Conservation (phyloP, 1,284 basidiomycete genomes). For the Melampsora americana region DNA sequence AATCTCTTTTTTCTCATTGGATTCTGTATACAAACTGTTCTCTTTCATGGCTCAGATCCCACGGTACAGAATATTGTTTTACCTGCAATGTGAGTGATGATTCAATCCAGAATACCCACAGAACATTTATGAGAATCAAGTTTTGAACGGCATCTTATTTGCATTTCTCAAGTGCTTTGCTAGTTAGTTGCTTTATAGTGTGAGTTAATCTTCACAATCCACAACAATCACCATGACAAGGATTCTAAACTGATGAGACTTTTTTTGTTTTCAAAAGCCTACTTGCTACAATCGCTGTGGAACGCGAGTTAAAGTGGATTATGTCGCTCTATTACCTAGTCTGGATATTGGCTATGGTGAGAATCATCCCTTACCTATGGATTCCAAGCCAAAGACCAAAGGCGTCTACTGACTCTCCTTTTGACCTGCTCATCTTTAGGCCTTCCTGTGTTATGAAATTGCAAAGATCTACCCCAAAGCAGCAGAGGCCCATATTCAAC, state of each 20-base stretch:
- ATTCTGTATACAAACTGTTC: slow-evolving; percentile 38
- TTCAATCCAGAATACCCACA: neutral
- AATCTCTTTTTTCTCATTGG: slow-evolving; percentile 43
- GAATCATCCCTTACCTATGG: neutral
- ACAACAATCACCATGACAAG: neutral
- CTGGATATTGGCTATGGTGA: slow-evolving; percentile 24
- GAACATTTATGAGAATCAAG: neutral
- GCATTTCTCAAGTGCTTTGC: slow-evolving; percentile 15
- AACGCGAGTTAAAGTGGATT: slow-evolving; percentile 26
- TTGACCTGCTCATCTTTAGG: neutral
- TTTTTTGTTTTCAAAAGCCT: slow-evolving; percentile 3
- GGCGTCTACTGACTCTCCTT: neutral
- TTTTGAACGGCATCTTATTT: neutral
- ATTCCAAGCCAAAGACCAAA: neutral
- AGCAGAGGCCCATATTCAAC: slow-evolving; percentile 13
- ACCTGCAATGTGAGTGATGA: slow-evolving; percentile 28
- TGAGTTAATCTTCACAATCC: slow-evolving; percentile 11
- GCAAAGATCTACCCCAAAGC: slow-evolving; percentile 16
- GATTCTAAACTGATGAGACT: too few relatives aligned
- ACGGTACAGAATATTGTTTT: slow-evolving; percentile 20
- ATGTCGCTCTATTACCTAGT: slow-evolving; percentile 17
- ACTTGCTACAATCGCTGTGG: slow-evolving; percentile 27
- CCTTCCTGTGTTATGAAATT: slow-evolving; percentile 32
- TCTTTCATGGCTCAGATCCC: neutral
- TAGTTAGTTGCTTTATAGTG: slow-evolving; percentile 17